Evolutionary conservation across 345 rosid species (phyloP).

Genomic region (Brassica carinata): DNA sequence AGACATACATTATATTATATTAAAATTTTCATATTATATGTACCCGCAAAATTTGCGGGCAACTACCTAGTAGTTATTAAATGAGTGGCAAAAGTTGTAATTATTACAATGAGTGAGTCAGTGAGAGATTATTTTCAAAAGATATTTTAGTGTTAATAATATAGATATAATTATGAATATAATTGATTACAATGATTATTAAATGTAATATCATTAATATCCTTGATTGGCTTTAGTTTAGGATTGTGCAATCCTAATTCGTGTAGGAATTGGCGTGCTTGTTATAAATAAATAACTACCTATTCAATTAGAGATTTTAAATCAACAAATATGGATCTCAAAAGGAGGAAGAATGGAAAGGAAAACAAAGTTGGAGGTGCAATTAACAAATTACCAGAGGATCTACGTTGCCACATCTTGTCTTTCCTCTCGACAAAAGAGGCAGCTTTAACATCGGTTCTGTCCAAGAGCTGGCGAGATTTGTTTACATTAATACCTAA

Average conservation of each 20-base stretch:
- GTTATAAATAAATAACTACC: not conserved
- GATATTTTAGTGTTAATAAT: too few species aligned
- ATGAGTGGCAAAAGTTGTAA: too few species aligned
- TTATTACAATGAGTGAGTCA: too few species aligned
- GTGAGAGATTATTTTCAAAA: too few species aligned
- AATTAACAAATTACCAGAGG: slow-evolving; percentile 1
- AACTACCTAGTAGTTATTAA: too few species aligned
- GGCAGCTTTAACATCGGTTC: slow-evolving; percentile 11
- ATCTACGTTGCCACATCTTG: slow-evolving; percentile 3
- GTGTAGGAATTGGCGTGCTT: not conserved
- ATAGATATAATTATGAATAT: too few species aligned
- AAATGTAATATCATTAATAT: too few species aligned
- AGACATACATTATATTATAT: too few species aligned
- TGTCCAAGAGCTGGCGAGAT: slow-evolving; percentile 8
- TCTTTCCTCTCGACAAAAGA: slow-evolving; percentile 15
- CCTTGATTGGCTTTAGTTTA: not conserved
- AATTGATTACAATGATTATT: too few species aligned
- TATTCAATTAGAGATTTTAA: not conserved
- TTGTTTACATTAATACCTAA: not conserved
- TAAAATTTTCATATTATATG: too few species aligned
- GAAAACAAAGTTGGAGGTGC: not conserved
- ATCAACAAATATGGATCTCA: not conserved
- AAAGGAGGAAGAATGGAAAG: not conserved
- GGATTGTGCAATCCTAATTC: not conserved
- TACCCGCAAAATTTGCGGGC: too few species aligned